Evolutionary conservation across 2,329 filamentous ascomycete genomes (phyloP).

Genomic region (Lasiodiplodia gonubiensis): DNA sequence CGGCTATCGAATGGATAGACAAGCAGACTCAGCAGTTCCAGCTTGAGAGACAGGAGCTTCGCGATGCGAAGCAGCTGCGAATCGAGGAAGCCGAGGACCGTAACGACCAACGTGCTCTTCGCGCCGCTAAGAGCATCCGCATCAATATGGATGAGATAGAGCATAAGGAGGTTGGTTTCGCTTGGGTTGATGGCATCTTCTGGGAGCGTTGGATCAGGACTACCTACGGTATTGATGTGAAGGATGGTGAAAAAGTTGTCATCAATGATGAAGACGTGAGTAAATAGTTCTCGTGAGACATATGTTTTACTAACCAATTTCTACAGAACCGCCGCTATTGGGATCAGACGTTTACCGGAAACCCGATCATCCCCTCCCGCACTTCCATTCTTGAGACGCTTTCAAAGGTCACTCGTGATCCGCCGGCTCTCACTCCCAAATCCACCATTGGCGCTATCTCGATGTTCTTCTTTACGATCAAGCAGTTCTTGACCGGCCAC

Average conservation of each 20-base stretch:
- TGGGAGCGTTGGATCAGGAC: conserved; percentile 97
- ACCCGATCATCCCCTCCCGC: conserved; percentile 85
- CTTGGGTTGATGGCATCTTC: conserved; percentile 95
- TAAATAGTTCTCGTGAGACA: conserved; percentile 32
- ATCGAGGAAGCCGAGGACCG: conserved; percentile 97
- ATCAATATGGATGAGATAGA: conserved; percentile 90
- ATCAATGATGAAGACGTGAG: conserved; percentile 97
- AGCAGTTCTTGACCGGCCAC: conserved; percentile 50
- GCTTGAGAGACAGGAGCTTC: conserved; percentile 87
- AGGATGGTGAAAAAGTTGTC: conserved; percentile 86
- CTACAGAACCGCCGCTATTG: conserved; percentile 86
- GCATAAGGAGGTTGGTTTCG: conserved; percentile 89
- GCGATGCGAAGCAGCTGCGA: conserved; percentile 91
- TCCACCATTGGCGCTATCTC: conserved; percentile 75
- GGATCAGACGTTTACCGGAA: conserved; percentile 88
- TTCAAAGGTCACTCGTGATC: conserved; percentile 70
- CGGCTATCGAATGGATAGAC: conserved; percentile 97
- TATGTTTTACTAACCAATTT: conserved; percentile 15
- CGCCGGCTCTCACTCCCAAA: conserved; percentile 75
- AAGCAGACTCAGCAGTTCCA: conserved; percentile 92
- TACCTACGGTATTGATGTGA: conserved; percentile 90
- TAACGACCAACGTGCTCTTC: conserved; percentile 83
- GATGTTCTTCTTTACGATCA: conserved; percentile 65
- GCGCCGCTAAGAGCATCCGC: conserved; percentile 85
- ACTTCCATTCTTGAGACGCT: conserved; percentile 90